Evolutionary conservation across 108 stramenopile genomes (phyloP), one percentile per base, ranked within the genome.

Genomic region (Nannochloropsis oceanica): DNA sequence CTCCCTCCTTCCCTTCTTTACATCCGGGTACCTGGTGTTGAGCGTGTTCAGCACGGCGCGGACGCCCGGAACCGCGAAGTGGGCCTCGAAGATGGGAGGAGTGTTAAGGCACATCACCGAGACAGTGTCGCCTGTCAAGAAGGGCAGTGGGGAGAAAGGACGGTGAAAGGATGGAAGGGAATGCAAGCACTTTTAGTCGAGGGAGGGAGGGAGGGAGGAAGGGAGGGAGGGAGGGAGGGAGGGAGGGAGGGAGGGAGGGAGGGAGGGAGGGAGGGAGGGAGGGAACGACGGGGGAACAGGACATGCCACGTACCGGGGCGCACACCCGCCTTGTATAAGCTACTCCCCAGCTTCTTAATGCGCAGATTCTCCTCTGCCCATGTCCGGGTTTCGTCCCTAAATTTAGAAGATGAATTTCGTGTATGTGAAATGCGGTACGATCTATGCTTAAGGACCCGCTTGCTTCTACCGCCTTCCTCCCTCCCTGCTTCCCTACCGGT

Each of bases 21-120:
- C 59, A 7, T n/a, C 22, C 8, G 22, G 22, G 22, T n/a, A 73
- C 59, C 59, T 73, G 18, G 84, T 85, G 43, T 89, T 89, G 85
- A 89, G 82, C 44, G 85, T 89, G 85, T 89, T 85, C n/a, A 89
- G 81, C 0, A 86, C 82, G 26, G 88, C 85, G 42, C 88, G 85
- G 42, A 79, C 44, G 44, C 88, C 88, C 10, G 88, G 88, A 34
- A 89, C 43, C 34, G 85, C 85, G 59, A 86, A 89, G 26, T 89
- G 88, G 34, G 81, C 44, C 79, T 82, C 85, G 22, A 89, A 22
- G 42, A 82, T 83, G 18, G 82, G 27, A n/a, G 88, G 88, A 42
- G 85, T 85, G 44, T 89, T 89, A 20, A 82, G 83, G 13, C 79
- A 80, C 88, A 89, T 27, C 24, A 86, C 85, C 11, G 85, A 86